phyloP scores from a whole-genome alignment of 1,139 yeast genomes.

The Trichomonascaceae sp. region DNA sequence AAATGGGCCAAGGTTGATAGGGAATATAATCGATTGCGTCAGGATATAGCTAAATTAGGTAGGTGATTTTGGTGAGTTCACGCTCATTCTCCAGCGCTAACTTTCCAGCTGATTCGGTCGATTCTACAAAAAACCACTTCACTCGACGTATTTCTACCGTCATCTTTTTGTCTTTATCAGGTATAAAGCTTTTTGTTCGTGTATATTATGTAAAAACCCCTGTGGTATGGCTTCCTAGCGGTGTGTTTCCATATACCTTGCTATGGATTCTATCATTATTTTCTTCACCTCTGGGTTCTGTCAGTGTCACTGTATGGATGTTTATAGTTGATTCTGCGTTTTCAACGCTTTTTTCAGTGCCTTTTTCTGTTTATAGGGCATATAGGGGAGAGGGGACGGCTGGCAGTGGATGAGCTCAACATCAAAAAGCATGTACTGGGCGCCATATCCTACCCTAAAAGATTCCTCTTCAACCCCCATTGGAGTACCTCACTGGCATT shows the following conservation, averaged over 20 bases:
- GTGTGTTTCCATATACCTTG: conserved; percentile 50
- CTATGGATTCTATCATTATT: conserved; percentile 60
- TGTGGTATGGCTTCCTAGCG: conserved; percentile 56
- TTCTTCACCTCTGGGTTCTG: conserved; percentile 43
- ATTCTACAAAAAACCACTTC: conserved; percentile 35
- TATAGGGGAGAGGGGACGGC: background rate
- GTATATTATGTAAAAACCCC: conserved; percentile 52
- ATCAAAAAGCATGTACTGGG: no score
- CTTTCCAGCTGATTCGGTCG: background rate
- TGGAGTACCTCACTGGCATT: conserved; percentile 26
- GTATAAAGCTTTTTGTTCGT: conserved; percentile 43
- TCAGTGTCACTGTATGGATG: conserved; percentile 37
- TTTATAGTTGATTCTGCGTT: conserved; percentile 28
- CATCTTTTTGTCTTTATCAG: conserved; percentile 30
- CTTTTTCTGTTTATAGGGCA: background rate
- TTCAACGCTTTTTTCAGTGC: conserved; percentile 10
- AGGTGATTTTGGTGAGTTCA: background rate
- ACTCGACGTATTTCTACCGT: conserved; percentile 26
- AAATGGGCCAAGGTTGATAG: conserved; percentile 92
- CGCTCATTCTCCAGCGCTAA: background rate
- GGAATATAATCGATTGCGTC: conserved; percentile 51
- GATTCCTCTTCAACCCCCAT: conserved; percentile 26
- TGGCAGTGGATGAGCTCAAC: background rate
- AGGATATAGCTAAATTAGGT: conserved; percentile 44
- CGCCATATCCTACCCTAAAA: background rate